phyloP scores from a whole-genome alignment of 176 grass and related monocot species.

The Chrysopogon serrulatus region DNA sequence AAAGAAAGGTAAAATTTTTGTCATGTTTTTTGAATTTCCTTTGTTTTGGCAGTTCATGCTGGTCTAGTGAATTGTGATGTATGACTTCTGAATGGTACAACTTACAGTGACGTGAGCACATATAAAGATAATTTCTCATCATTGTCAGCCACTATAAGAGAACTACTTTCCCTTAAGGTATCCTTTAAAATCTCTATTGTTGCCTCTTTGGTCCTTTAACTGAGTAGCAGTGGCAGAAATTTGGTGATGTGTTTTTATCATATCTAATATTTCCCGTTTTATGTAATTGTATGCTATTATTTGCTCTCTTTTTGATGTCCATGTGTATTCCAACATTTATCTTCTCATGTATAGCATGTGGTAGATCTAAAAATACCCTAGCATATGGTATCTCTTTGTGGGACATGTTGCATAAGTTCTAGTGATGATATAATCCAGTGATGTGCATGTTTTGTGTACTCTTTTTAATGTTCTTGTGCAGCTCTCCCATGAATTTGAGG shows the following conservation, averaged over 20 bases:
- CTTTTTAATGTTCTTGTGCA: not conserved
- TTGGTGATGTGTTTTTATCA: constrained; percentile 15
- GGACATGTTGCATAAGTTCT: not conserved
- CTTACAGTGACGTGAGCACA: constrained; percentile 28
- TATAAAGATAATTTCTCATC: constrained; percentile 50
- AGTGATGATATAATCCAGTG: not conserved
- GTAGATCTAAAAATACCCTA: not conserved
- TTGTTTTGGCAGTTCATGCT: not conserved
- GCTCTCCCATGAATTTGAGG: not conserved
- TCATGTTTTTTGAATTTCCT: not conserved
- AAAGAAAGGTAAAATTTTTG: constrained; percentile 51
- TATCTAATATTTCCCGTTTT: constrained; percentile 1
- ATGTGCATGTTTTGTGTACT: not conserved
- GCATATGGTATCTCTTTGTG: not conserved
- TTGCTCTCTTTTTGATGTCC: not conserved
- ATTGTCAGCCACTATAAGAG: constrained; percentile 39
- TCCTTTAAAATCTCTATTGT: constrained; percentile 23
- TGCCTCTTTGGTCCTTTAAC: not conserved
- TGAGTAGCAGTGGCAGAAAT: not conserved
- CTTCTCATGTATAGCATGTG: not conserved
- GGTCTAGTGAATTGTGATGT: constrained; percentile 33
- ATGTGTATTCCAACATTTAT: not conserved
- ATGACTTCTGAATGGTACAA: constrained; percentile 34
- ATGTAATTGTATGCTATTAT: not conserved
- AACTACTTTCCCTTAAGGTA: constrained; percentile 89